phyloP scores from a whole-genome alignment of 2,329 filamentous ascomycete genomes.

The Emmonsia crescens region DNA sequence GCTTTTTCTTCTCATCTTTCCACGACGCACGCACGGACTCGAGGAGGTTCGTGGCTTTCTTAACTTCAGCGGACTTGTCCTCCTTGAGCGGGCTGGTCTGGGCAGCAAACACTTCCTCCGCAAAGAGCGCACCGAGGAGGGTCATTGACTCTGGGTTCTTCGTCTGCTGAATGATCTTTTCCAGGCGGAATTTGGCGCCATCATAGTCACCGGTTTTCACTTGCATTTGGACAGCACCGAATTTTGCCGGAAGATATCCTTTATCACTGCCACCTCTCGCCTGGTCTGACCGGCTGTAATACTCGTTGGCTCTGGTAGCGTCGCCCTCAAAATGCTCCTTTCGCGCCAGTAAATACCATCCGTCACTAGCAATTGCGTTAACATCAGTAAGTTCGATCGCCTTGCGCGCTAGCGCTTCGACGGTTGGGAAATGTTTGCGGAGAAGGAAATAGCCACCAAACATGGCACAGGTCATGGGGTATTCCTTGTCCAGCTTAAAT shows the following conservation, averaged over 20 bases:
- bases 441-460: constrained; percentile 87
- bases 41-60: constrained; percentile 74
- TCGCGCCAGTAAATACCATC: constrained; percentile 87
- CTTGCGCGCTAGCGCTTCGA: constrained; percentile 78
- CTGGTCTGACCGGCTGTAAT: constrained; percentile 81
- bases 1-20: constrained; percentile 84
- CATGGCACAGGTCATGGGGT: constrained; percentile 78
- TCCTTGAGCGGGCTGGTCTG: constrained; percentile 73
- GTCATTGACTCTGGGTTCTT: constrained; percentile 83
- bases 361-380: constrained; percentile 91
- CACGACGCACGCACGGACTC: constrained; percentile 77
- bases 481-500: constrained; percentile 85
- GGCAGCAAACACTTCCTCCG: constrained; percentile 81
- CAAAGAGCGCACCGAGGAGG: constrained; percentile 79
- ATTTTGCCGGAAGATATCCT: constrained; percentile 87
- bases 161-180: constrained; percentile 84
- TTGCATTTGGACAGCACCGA: constrained; percentile 81
- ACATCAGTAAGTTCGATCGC: constrained; percentile 94
- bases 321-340: constrained; percentile 82
- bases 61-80: constrained; percentile 73
- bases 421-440: constrained; percentile 66
- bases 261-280: constrained; percentile 83
- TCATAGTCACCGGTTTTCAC: constrained; percentile 75
- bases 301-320: constrained; percentile 63
- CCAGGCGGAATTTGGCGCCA: constrained; percentile 83